Evolutionary conservation across 2,329 filamentous ascomycete species (phyloP), one percentile per base, ranked within the genome.

Genomic region (Ceratocystis smalleyi): DNA sequence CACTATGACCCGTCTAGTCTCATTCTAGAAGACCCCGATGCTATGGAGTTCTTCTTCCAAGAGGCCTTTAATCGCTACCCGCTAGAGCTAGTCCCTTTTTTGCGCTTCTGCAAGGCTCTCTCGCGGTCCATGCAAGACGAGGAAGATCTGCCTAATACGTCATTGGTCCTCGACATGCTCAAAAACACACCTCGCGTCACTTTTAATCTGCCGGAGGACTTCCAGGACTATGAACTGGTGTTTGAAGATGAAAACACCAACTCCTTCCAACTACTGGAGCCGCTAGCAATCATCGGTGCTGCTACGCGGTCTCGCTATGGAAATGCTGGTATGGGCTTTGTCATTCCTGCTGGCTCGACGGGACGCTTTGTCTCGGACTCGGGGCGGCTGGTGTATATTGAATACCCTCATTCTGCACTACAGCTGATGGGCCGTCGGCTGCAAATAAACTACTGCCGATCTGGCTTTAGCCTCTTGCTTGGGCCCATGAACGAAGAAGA

Each of bases 231-330:
- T 69, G 82, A 86, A 67, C 83, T 91, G 12, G 84, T 87, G 47
- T 84, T 88, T 63, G 91, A 96, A 74, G 89, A 96, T 68, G 88
- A 94, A 66, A 91, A 94, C 68, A 84, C 83, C 30, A 94, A 95
- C 69, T 83, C 83, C 19, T 88, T 96, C 67, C 79, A 82, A 67
- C 80, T 96, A 3, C 76, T 79, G 0, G 77, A 80, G 55, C 79
- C 85, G 62, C 75, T 91, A 6, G 78, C 83, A 1, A 78, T 91
- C 2, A 87, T 92, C 67, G 72, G 75, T 17, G 64, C 67, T 5
- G 59, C 63, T 12, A 45, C 61, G 3, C 65, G 67, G 27, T 66
- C 59, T 5, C 67, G 67, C 35, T 65, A 66, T n/a, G 66, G 67
- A 22, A 59, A 65, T 45, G 75, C 76, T 49, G 76, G 80, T 54